A percentile compares a stretch with the other conserved stretches of the same genome.
Conservation (phyloP, 2,329 filamentous ascomycete species). For the Colletotrichum gigasporum region DNA sequence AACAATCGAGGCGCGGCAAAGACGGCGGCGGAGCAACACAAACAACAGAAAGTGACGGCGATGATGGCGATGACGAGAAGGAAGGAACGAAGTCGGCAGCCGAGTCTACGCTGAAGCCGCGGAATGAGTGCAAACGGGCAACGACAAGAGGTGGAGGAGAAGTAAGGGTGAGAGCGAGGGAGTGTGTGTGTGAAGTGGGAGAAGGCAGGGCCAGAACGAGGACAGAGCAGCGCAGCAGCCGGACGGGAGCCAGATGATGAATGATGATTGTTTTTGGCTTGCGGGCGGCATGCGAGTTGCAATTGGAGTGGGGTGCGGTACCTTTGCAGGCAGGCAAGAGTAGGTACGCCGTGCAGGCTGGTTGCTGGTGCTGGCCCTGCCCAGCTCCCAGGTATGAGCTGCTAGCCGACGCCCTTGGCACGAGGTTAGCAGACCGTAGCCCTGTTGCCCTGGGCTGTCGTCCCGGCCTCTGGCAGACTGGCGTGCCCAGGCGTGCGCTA, state of each 20-base stretch:
- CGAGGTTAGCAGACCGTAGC: too few species aligned
- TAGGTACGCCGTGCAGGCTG: too few species aligned
- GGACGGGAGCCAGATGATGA: constrained; percentile 19
- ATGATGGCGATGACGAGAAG: constrained; percentile 17
- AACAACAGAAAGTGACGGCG: not conserved
- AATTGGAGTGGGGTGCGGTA: constrained; percentile 11
- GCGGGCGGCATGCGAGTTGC: not conserved
- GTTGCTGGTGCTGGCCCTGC: too few species aligned
- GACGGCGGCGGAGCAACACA: not conserved
- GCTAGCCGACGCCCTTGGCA: too few species aligned
- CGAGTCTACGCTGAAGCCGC: constrained; percentile 19
- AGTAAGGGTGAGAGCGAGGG: not conserved
- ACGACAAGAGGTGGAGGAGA: not conserved
- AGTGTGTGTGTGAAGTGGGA: not conserved
- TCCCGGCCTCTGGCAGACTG: too few species aligned
- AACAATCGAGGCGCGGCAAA: not conserved
- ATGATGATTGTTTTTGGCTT: constrained; percentile 22
- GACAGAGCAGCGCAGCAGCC: not conserved
- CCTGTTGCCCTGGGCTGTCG: constrained; percentile 15
- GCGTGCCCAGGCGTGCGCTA: too few species aligned
- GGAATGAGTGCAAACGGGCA: constrained; percentile 28
- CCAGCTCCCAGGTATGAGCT: constrained; percentile 1
- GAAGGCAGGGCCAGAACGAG: not conserved
- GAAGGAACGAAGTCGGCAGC: constrained; percentile 4
- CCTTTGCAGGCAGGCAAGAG: constrained; percentile 9